Conservation (phyloP, 768 basidiomycete genomes). For the Lactarius indigo region DNA sequence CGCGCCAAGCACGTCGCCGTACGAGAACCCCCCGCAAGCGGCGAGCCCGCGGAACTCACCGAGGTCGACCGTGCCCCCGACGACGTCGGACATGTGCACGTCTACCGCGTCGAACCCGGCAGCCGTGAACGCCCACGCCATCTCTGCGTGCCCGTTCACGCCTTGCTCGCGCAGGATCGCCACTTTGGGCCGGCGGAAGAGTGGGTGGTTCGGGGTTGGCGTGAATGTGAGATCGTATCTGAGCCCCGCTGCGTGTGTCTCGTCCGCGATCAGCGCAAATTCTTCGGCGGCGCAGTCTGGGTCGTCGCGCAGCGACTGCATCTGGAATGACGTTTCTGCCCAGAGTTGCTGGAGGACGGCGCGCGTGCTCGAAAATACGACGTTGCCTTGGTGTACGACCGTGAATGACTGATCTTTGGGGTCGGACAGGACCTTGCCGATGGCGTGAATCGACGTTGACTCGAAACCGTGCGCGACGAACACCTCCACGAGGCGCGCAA, state of each 20-base stretch:
- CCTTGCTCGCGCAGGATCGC: constrained; percentile 97
- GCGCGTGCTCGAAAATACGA: constrained; percentile 65
- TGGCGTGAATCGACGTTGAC: constrained; percentile 64
- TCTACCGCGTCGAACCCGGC: constrained; percentile 96
- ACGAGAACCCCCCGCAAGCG: constrained; percentile 98
- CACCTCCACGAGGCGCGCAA: constrained; percentile 49
- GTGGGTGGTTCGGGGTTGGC: constrained; percentile 31
- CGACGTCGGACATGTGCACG: constrained; percentile 97
- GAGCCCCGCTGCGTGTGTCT: constrained; percentile 58
- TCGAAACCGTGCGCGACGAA: constrained; percentile 79
- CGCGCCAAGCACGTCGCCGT: constrained; percentile 96
- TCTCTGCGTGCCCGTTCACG: constrained; percentile 96
- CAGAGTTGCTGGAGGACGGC: constrained; percentile 75
- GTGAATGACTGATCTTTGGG: constrained; percentile 58
- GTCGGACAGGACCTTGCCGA: constrained; percentile 64
- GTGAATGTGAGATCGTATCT: constrained; percentile 71
- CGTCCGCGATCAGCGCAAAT: constrained; percentile 67
- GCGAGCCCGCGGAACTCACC: constrained; percentile 79
- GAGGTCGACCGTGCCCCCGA: constrained; percentile 63
- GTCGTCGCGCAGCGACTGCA: constrained; percentile 89
- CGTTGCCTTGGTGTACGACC: constrained; percentile 47
- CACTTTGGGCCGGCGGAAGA: constrained; percentile 71
- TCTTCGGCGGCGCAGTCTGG: constrained; percentile 76
- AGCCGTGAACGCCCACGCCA: constrained; percentile 95
- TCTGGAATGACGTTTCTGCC: constrained; percentile 92